Percentiles rank a stretch among this genome's conserved stretches.
phyloP scores from a whole-genome alignment of 164 flowering plant genomes.

The Brasenia schreberi region DNA sequence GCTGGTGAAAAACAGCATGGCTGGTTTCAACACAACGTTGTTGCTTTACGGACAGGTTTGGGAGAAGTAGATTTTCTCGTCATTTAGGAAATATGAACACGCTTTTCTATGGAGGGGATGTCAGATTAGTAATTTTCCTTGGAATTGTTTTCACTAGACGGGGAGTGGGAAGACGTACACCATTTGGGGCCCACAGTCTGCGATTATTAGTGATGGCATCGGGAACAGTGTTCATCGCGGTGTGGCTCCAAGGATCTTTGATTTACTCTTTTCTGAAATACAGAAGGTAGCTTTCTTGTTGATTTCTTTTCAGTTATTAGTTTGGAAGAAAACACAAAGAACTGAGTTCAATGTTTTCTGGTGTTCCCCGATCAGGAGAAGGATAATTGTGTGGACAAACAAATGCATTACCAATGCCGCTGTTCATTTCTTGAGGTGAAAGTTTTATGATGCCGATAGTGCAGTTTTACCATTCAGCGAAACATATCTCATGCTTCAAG shows the following conservation, averaged over 20 bases:
- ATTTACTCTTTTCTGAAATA: conserved; percentile 70
- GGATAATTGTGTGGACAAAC: conserved; percentile 42
- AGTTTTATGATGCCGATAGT: not conserved
- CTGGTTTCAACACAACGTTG: conserved; percentile 75
- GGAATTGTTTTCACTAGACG: conserved; percentile 24
- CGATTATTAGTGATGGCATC: conserved; percentile 65
- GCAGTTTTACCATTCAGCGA: not conserved
- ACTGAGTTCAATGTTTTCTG: not conserved
- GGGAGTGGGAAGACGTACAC: conserved; percentile 98
- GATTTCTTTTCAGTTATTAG: not conserved
- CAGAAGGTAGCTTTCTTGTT: conserved; percentile 36
- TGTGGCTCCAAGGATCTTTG: conserved; percentile 80
- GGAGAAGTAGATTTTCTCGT: not conserved
- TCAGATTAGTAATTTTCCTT: conserved; percentile 6
- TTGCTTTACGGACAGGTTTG: conserved; percentile 88
- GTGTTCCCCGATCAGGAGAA: conserved; percentile 32
- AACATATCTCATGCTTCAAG: too few species aligned
- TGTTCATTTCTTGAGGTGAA: conserved; percentile 94
- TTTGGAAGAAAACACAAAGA: too few species aligned
- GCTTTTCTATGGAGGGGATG: not conserved
- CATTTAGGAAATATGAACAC: not conserved
- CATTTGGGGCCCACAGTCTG: conserved; percentile 97
- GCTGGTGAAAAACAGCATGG: conserved; percentile 60
- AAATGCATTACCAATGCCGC: conserved; percentile 78
- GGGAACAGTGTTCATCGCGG: conserved; percentile 49